These are phyloP conservation scores for Ormosia emarginata DNA, from an alignment of 306 rosid genomes.

Conservation along the genomic window DNA sequence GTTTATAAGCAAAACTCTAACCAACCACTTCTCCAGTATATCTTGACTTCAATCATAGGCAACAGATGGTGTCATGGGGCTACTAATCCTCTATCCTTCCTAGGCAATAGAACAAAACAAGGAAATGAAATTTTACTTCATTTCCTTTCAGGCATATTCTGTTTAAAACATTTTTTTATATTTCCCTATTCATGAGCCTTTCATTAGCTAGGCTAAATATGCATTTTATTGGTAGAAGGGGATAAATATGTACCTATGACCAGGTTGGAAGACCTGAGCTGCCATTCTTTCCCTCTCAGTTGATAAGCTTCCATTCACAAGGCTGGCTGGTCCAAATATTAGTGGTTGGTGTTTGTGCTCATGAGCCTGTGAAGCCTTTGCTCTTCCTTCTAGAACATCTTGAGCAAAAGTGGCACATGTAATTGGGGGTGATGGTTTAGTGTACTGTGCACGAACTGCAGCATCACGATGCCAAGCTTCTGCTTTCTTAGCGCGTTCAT, in stretches of 20 bases:
- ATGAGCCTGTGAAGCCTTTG: constrained; percentile 68
- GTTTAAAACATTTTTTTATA: neutral
- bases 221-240: neutral
- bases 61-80: neutral
- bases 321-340: constrained; percentile 93
- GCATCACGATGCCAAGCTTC: constrained; percentile 85
- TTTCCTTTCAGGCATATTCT: neutral
- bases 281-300: constrained; percentile 86
- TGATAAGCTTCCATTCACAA: constrained; percentile 67
- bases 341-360: constrained; percentile 95
- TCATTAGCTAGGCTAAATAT: neutral
- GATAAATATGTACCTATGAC: constrained; percentile 36
- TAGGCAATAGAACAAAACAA: neutral
- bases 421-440: constrained; percentile 71
- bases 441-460: constrained; percentile 52
- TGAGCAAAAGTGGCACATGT: constrained; percentile 98
- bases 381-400: constrained; percentile 98
- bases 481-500: constrained; percentile 76
- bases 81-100: neutral
- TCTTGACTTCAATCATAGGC: neutral
- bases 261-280: constrained; percentile 94
- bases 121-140: constrained; percentile 11
- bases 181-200: neutral
- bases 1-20: neutral
- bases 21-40: neutral